Percentiles rank a stretch among this genome's conserved stretches.
Evolutionary conservation across 129 eudicot species (phyloP).

Genomic region (Lonicera japonica): DNA sequence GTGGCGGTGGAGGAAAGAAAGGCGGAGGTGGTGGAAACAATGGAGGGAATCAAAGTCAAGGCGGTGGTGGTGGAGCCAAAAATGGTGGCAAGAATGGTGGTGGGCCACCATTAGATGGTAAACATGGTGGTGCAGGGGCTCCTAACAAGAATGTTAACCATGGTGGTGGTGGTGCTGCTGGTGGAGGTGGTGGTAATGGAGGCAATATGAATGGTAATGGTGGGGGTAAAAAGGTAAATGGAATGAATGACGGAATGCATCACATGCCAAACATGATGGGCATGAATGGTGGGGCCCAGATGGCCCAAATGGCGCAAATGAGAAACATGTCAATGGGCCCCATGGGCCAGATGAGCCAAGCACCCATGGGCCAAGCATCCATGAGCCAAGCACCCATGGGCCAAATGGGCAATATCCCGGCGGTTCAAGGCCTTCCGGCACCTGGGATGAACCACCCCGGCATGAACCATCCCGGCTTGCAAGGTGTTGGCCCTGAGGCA

Average conservation of each 20-base stretch:
- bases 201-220: constrained; percentile 13
- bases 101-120: constrained; percentile 22
- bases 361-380: constrained; percentile 35
- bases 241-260: constrained; percentile 58
- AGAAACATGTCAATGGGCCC: constrained; percentile 25
- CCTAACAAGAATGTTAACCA: constrained; percentile 12
- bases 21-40: constrained; percentile 31
- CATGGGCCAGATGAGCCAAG: constrained; percentile 9
- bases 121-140: constrained; percentile 35
- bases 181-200: constrained; percentile 37
- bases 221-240: constrained; percentile 38
- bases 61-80: constrained; percentile 38
- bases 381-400: constrained; percentile 20
- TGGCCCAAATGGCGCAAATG: constrained; percentile 29
- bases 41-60: constrained; percentile 7
- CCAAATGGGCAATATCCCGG: constrained; percentile 37
- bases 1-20: constrained; percentile 30
- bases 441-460: constrained; percentile 35
- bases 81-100: constrained; percentile 34
- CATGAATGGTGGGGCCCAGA: constrained; percentile 26
- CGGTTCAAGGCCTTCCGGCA: constrained; percentile 81
- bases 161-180: constrained; percentile 39
- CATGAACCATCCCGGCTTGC: constrained; percentile 26
- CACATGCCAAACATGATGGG: constrained; percentile 73
- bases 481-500: constrained; percentile 43